Percentiles rank a stretch among this genome's conserved stretches.
Conservation (phyloP, 345 rosid genomes). For the Noccaea caerulescens region DNA sequence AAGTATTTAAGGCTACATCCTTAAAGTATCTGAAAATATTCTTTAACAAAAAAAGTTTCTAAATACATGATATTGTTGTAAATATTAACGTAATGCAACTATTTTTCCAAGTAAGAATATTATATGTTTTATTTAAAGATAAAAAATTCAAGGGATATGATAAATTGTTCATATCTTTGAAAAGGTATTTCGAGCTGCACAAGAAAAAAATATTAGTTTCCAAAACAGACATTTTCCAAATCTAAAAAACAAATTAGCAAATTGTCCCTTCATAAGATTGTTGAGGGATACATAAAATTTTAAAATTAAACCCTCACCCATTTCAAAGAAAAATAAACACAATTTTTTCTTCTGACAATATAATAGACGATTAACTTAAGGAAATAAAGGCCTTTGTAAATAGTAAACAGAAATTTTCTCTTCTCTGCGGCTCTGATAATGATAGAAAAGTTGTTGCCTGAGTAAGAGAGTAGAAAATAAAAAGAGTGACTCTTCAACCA, state of each 20-base stretch:
- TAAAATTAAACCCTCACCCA: not conserved
- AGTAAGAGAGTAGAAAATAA: conserved; percentile 6
- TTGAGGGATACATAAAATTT: not conserved
- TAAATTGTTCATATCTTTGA: not conserved
- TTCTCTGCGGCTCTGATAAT: not conserved
- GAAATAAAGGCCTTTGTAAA: not conserved
- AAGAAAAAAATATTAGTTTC: conserved; percentile 1
- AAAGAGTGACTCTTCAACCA: conserved; percentile 17
- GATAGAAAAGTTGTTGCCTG: not conserved
- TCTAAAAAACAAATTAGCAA: not conserved
- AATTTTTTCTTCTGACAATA: not conserved
- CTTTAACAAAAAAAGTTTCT: no score
- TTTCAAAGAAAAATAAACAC: not conserved
- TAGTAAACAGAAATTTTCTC: not conserved
- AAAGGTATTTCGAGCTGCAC: conserved; percentile 1
- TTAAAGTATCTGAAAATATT: no score
- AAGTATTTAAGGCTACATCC: no score
- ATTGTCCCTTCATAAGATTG: conserved; percentile 15
- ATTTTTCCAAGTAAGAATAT: not conserved
- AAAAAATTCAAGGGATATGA: no score
- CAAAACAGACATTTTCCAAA: conserved; percentile 10
- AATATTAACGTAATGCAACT: no score
- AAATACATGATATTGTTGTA: no score
- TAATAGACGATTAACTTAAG: not conserved
- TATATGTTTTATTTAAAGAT: not conserved